Conservation (phyloP, 306 rosid species). For the Canavalia ensiformis region DNA sequence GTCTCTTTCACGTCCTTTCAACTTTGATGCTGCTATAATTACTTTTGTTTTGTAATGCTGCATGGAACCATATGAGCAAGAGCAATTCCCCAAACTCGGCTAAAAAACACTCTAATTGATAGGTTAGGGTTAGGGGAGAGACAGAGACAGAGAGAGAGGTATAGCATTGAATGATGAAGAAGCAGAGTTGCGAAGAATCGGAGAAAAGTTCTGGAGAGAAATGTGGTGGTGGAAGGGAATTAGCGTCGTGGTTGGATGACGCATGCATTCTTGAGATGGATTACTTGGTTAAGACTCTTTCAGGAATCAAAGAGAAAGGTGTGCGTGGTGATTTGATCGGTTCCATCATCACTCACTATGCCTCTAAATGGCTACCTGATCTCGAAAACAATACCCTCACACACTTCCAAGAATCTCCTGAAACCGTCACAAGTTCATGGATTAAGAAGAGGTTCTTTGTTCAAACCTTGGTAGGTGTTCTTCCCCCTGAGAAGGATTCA, state of each 20-base stretch:
- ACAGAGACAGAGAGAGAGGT: no score
- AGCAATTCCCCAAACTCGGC: no score
- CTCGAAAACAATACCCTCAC: slow-evolving; percentile 19
- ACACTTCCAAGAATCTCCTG: slow-evolving; percentile 47
- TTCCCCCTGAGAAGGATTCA: slow-evolving; percentile 86
- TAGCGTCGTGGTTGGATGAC: slow-evolving; percentile 79
- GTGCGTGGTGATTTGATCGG: slow-evolving; percentile 81
- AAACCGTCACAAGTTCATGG: slow-evolving; percentile 78
- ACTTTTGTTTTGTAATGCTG: slow-evolving; percentile 51
- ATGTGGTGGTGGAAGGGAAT: slow-evolving; percentile 52
- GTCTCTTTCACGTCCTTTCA: slow-evolving; percentile 57
- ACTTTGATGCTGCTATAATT: slow-evolving; percentile 46
- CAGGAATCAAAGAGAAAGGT: slow-evolving; percentile 84
- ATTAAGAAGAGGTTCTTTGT: slow-evolving; percentile 87
- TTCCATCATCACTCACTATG: slow-evolving; percentile 88
- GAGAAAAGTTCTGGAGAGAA: slow-evolving; percentile 43
- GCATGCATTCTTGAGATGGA: slow-evolving; percentile 92
- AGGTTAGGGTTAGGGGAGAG: no score
- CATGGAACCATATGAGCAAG: no score
- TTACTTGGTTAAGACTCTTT: slow-evolving; percentile 88
- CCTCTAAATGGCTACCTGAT: slow-evolving; percentile 94
- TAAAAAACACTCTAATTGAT: no score
- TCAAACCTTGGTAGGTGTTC: slow-evolving; percentile 84
- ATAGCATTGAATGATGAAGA: slow-evolving; percentile 34
- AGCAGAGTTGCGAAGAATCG: slow-evolving; percentile 50